Evolutionary conservation across 1,284 basidiomycete genomes (phyloP), one percentile per base, ranked within the genome.

Genomic region (Macrocybe sp.): DNA sequence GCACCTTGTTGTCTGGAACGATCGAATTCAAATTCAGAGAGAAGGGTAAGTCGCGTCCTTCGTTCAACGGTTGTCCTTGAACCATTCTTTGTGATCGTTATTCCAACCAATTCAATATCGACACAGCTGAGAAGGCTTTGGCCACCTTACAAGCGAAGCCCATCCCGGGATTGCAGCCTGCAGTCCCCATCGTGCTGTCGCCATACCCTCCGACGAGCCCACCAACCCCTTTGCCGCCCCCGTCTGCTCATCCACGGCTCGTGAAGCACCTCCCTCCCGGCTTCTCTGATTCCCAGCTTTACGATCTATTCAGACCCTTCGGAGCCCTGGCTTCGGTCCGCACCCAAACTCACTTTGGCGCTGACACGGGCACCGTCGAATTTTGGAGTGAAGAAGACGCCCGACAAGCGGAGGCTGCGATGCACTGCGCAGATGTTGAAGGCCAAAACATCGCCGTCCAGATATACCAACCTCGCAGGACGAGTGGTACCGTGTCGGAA

Each of bases 341-440:
- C 51, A 78, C 78, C n/a, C 80, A 86, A 54, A 83, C 83, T 36
- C 74, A 82, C 51, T 81, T 88, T 60, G 83, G 84, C 37, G 73
- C 75, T 42, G 85, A 85, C 60, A 85, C 79, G 0, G 89, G 83
- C 44, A 74, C 89, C 47, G 76, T 93, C 44, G 89, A 93, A 63
- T 94, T 90, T 64, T 94, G 89, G 89, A 80, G 83, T 55, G 90
- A 93, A 64, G 88, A 90, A 39, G 91, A 94, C 61, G 91, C 89
- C 3, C 75, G 77, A 12, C 67, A 74, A 14, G 89, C 89, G 2
- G 89, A 93, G 59, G 79, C 82, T 41, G 81, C 81, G 2, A 74
- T 92, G 76, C 88, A 91, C 63, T 91, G 85, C 55, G 78, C 82
- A 12, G 88, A 91, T 42, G 72, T 91, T 6, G 84, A 85, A 39